A percentile compares a stretch with the other conserved stretches of the same genome.
Evolutionary conservation across 1,284 basidiomycete genomes (phyloP).

Genomic region (Cutaneotrichosporon curvatum): DNA sequence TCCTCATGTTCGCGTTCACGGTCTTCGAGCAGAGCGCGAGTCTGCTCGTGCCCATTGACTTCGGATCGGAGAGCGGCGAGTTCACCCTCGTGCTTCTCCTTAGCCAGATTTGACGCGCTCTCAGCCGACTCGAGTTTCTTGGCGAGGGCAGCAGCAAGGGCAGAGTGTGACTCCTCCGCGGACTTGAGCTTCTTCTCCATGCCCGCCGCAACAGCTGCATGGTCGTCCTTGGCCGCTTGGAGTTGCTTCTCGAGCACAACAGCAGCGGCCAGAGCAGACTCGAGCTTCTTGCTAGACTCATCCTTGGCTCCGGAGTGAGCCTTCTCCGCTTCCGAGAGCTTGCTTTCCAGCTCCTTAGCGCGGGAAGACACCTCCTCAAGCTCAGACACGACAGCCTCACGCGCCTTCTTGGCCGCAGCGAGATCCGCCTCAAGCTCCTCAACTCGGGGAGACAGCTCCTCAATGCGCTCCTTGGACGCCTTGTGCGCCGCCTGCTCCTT

Average conservation of each 20-base stretch:
- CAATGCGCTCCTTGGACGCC: neutral
- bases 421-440: slow-evolving; percentile 14
- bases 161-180: no score
- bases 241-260: neutral
- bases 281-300: neutral
- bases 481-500: slow-evolving; percentile 2
- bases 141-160: no score
- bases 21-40: no score
- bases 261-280: no score
- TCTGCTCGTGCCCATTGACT: neutral
- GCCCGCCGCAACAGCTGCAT: neutral
- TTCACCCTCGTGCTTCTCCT: neutral
- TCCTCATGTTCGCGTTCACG: no score
- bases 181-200: no score
- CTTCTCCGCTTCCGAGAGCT: neutral
- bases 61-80: neutral
- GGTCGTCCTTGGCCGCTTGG: neutral
- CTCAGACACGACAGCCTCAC: neutral
- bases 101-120: no score
- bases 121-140: no score
- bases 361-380: neutral
- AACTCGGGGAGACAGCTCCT: no score
- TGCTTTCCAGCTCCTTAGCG: slow-evolving; percentile 65
- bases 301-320: neutral
- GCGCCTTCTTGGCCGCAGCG: neutral